Conservation (phyloP, 2,329 filamentous ascomycete species). For the Talaromyces pinophilus region DNA sequence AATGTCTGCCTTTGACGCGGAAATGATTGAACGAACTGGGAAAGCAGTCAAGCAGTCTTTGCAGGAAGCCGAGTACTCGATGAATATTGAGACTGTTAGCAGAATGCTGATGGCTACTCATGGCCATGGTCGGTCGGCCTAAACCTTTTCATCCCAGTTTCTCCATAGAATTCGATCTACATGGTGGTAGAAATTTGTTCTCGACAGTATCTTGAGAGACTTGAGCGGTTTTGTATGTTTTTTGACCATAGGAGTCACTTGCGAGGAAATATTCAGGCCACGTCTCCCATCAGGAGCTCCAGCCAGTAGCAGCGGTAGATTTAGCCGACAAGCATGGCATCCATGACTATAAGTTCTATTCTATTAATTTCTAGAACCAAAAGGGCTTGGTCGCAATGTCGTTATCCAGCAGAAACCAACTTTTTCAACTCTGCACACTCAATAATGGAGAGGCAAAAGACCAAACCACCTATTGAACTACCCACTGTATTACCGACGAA, state of each 20-base stretch:
- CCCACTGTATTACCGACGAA: not conserved
- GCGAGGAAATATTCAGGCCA: not conserved
- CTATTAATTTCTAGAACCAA: not conserved
- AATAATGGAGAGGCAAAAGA: not conserved
- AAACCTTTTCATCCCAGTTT: not conserved
- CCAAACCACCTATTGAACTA: not conserved
- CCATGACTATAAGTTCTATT: not conserved
- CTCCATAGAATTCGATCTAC: not conserved
- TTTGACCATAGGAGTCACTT: not conserved
- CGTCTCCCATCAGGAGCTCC: not conserved
- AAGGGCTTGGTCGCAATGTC: not conserved
- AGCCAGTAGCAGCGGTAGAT: not conserved
- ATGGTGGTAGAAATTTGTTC: not conserved
- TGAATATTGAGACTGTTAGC: slow-evolving; percentile 18
- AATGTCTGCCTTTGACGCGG: slow-evolving; percentile 16
- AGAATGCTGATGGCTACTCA: slow-evolving; percentile 20
- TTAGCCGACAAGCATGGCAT: not conserved
- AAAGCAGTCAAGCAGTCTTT: slow-evolving; percentile 21
- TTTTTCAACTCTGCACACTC: not conserved
- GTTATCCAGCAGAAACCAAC: not conserved
- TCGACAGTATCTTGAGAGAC: not conserved
- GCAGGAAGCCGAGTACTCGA: slow-evolving; percentile 19
- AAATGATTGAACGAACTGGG: slow-evolving; percentile 20
- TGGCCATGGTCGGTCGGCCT: slow-evolving; percentile 18
- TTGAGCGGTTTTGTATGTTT: not conserved